phyloP scores from a whole-genome alignment of 139 green algal genomes.

The Picochlorum sp. region DNA sequence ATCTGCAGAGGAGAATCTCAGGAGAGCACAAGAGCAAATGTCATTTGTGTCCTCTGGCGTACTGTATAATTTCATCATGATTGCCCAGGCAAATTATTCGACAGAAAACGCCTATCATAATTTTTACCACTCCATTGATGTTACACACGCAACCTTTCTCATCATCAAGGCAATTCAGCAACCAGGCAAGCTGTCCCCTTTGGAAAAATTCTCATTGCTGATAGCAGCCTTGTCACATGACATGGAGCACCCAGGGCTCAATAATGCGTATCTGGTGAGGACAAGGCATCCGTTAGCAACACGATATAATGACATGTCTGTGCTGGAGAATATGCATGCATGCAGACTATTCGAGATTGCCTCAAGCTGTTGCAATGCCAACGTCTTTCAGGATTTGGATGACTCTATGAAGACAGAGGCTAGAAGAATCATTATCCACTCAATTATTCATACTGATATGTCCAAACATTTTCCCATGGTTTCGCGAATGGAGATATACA shows the following conservation, averaged over 20 bases:
- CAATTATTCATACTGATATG: slow-evolving; percentile 66
- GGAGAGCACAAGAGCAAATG: not conserved
- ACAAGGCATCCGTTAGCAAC: slow-evolving; percentile 33
- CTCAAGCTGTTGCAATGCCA: slow-evolving; percentile 9
- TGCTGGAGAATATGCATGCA: slow-evolving; percentile 52
- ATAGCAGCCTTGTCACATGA: slow-evolving; percentile 56
- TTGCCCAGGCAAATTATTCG: not conserved
- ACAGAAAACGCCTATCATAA: slow-evolving; percentile 53
- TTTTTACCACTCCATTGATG: slow-evolving; percentile 54
- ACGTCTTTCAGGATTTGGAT: slow-evolving; percentile 36
- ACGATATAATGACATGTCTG: slow-evolving; percentile 58
- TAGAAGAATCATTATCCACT: slow-evolving; percentile 41
- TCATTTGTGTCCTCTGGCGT: slow-evolving; percentile 4
- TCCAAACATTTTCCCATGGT: slow-evolving; percentile 57
- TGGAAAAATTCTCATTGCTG: slow-evolving; percentile 48
- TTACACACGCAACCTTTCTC: slow-evolving; percentile 43
- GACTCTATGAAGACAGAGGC: slow-evolving; percentile 33
- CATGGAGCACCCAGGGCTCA: slow-evolving; percentile 56
- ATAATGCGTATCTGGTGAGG: slow-evolving; percentile 55
- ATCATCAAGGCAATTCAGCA: slow-evolving; percentile 24
- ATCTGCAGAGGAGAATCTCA: slow-evolving; percentile 8
- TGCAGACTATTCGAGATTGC: slow-evolving; percentile 40
- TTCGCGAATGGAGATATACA: slow-evolving; percentile 28
- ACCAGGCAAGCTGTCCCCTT: slow-evolving; percentile 11
- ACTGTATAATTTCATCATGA: not conserved